Base-by-base conservation (phyloP, 192 early-diverging fungal genomes). In the Backusella circina region DNA sequence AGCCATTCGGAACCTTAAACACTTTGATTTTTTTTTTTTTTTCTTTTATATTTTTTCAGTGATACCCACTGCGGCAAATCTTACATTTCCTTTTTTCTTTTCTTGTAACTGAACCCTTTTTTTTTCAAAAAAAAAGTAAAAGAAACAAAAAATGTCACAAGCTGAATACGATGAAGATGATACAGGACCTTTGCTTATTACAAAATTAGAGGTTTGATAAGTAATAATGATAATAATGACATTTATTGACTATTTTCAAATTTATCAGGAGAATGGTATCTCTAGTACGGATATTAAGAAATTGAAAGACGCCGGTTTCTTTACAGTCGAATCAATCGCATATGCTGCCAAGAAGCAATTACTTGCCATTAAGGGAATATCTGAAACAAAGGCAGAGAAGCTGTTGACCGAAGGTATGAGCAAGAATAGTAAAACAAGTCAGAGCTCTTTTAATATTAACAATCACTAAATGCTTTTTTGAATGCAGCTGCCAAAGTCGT, bases 331-430 rank as follows among this genome's bases (percentile, higher is more conserved):
- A 79, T 80, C 95, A 2, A 86, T 99, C 61, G 96, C 96, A 36
- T 98, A 89, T 83, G 95, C 97, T 1, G 95, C 97, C 7, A 94
- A 93, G 80, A 97, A 97, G 84, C 76, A 84, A 61, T 81, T 98
- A 23, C 80, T 97, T 30, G 82, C 86, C 5, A 93, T 99, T 83
- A 99, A 99, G 80, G 97, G 97, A 38, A 92, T 98, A 75, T 95
- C 95, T 0, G 97, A 99, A 75, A 89, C 90, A 50, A 99, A 99
- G 78, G 97, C 92, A 30, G 97, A 99, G 78, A 98, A 98, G 79
- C 92, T 99, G 32, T 77, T 97, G 18, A 77, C 87, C 33, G 97
- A 99, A 90, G 93, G 91, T 93, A 80, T 10, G 36, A 51, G 5
- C 1, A 36, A 47, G 2, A 47, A 47, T 5, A 23, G 35, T 21